Conservation (phyloP, 139 green algal genomes). For the Chlorella ohadii region DNA sequence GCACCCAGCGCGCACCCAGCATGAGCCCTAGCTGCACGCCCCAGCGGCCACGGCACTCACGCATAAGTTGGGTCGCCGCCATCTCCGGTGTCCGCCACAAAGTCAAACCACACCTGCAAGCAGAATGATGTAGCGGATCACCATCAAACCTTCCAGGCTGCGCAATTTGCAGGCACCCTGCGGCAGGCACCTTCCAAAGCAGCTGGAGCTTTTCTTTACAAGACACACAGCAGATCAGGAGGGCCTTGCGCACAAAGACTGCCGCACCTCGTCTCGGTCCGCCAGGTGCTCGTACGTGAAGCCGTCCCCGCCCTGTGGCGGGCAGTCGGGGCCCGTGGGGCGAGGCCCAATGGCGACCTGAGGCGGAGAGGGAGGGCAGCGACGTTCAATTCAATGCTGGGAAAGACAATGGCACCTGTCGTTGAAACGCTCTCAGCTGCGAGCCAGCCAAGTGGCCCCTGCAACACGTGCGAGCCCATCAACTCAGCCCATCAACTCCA, state of each 20-base stretch:
- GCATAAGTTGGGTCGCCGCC: constrained; percentile 89
- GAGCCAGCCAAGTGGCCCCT: neutral
- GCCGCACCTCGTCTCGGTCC: constrained; percentile 46
- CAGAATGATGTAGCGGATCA: too few species aligned
- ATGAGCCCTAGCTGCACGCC: too few species aligned
- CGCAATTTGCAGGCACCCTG: too few species aligned
- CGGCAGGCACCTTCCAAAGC: too few species aligned
- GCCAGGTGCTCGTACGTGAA: constrained; percentile 88
- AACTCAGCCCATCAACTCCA: too few species aligned
- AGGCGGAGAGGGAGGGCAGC: neutral
- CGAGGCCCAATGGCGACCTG: constrained; percentile 5
- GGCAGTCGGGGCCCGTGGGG: neutral
- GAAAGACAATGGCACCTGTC: neutral
- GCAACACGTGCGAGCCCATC: too few species aligned
- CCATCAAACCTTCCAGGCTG: too few species aligned
- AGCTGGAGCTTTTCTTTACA: too few species aligned
- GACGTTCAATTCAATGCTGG: too few species aligned
- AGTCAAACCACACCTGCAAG: constrained; percentile 83
- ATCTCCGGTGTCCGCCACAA: constrained; percentile 89
- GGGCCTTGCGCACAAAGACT: too few species aligned
- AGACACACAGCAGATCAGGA: too few species aligned
- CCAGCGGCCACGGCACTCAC: neutral
- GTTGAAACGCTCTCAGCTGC: neutral
- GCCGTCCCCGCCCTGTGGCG: constrained; percentile 74
- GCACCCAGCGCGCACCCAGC: too few species aligned